Evolutionary conservation across 2,329 filamentous ascomycete genomes (phyloP).

Genomic region (Alternaria sp.): DNA sequence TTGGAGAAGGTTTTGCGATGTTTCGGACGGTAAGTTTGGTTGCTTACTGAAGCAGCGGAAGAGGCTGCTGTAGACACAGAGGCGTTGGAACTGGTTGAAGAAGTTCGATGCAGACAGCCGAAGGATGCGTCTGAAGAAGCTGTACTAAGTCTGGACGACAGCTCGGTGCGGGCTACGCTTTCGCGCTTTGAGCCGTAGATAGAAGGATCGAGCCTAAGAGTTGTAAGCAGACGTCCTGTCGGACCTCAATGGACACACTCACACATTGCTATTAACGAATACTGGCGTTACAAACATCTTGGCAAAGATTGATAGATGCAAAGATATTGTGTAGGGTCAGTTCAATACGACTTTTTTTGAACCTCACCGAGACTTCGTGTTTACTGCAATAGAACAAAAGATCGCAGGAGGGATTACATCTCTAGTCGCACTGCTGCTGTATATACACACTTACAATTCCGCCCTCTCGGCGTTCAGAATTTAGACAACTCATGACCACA

Average conservation of each 20-base stretch:
- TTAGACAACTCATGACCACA: slow-evolving; percentile 12
- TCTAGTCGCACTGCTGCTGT: slow-evolving; percentile 10
- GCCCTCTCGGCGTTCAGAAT: slow-evolving; percentile 2
- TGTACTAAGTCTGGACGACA: slow-evolving; percentile 10
- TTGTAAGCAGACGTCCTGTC: slow-evolving; percentile 15
- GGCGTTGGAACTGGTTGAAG: slow-evolving; percentile 18
- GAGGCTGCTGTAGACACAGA: slow-evolving; percentile 24
- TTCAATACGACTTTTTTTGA: neutral
- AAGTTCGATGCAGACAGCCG: slow-evolving; percentile 16
- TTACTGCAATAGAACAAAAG: slow-evolving; percentile 3
- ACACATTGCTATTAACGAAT: slow-evolving; percentile 25
- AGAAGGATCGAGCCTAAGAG: slow-evolving; percentile 20
- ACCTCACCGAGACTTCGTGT: neutral
- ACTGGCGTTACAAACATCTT: slow-evolving; percentile 31
- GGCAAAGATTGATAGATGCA: neutral
- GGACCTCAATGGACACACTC: slow-evolving; percentile 4
- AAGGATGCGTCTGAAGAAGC: slow-evolving; percentile 23
- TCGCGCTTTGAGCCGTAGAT: slow-evolving; percentile 13
- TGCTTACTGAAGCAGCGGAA: slow-evolving; percentile 18
- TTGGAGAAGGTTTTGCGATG: slow-evolving; percentile 26
- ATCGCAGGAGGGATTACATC: slow-evolving; percentile 6
- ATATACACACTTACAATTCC: slow-evolving; percentile 17
- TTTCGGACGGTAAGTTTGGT: slow-evolving; percentile 8
- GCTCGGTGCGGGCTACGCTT: slow-evolving; percentile 8
- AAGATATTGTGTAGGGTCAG: neutral